A percentile compares a stretch with the other conserved stretches of the same genome.
Evolutionary conservation across 495 filamentous ascomycete species (phyloP).

Genomic region (Penicillium riverlandense): DNA sequence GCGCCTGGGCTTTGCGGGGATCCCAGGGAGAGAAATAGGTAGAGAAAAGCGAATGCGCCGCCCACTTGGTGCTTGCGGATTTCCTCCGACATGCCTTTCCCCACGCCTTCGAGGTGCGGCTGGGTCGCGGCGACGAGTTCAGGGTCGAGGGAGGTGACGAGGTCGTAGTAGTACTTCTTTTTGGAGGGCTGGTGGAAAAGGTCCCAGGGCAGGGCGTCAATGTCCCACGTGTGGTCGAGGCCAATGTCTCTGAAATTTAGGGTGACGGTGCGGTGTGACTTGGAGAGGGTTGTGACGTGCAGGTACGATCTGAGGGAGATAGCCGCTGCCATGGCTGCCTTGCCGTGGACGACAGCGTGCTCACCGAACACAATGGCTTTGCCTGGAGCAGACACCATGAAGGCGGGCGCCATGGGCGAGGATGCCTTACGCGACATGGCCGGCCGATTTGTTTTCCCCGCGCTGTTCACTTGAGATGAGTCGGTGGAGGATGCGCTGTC

Average conservation of each 20-base stretch:
- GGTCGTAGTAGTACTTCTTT: slow-evolving; percentile 88
- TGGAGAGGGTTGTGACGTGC: slow-evolving; percentile 82
- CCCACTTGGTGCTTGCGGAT: slow-evolving; percentile 71
- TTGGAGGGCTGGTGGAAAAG: slow-evolving; percentile 70
- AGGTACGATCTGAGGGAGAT: slow-evolving; percentile 94
- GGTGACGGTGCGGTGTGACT: slow-evolving; percentile 75
- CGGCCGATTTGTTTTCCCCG: slow-evolving; percentile 9
- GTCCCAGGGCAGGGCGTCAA: slow-evolving; percentile 80
- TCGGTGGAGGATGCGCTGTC: slow-evolving; percentile 16
- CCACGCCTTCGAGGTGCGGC: slow-evolving; percentile 66
- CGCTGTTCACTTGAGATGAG: slow-evolving; percentile 10
- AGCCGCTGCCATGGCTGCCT: slow-evolving; percentile 89
- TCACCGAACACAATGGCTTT: slow-evolving; percentile 98
- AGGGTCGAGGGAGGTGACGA: slow-evolving; percentile 75
- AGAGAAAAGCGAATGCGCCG: slow-evolving; percentile 80
- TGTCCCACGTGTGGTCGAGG: slow-evolving; percentile 84
- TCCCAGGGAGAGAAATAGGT: slow-evolving; percentile 84
- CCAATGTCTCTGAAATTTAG: slow-evolving; percentile 82
- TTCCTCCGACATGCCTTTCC: slow-evolving; percentile 51
- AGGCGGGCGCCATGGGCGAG: slow-evolving; percentile 65
- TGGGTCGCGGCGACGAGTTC: slow-evolving; percentile 72
- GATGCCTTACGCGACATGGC: slow-evolving; percentile 38
- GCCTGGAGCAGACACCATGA: slow-evolving; percentile 95
- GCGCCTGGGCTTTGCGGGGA: slow-evolving; percentile 68
- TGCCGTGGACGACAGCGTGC: slow-evolving; percentile 93